A percentile compares a stretch with the other conserved stretches of the same genome.
phyloP scores from a whole-genome alignment of 345 rosid species.

The Eucalyptus microcorys region DNA sequence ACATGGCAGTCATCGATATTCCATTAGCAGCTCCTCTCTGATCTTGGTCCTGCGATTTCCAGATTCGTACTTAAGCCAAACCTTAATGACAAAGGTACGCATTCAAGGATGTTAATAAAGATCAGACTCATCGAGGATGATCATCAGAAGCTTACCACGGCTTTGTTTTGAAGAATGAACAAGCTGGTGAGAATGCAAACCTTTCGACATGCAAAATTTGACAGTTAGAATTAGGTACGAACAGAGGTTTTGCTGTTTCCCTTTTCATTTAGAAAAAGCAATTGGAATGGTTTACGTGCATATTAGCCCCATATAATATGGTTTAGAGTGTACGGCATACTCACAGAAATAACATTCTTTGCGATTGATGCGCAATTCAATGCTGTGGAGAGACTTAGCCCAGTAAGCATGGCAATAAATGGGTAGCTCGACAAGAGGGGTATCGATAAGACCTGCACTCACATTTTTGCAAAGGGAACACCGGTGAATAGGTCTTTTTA shows the following conservation, averaged over 20 bases:
- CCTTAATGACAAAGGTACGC: background rate
- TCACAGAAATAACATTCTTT: conserved; percentile 59
- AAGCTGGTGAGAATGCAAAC: conserved; percentile 16
- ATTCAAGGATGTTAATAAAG: background rate
- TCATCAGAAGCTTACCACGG: conserved; percentile 21
- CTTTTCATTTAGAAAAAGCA: background rate
- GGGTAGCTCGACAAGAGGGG: conserved; percentile 55
- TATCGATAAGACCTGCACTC: conserved; percentile 36
- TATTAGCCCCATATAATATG: background rate
- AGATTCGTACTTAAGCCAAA: background rate
- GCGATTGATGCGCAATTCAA: conserved; percentile 50
- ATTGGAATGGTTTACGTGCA: background rate
- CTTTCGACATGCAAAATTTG: background rate
- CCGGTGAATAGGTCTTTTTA: background rate
- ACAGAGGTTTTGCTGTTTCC: background rate
- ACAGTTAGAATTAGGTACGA: background rate
- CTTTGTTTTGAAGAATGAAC: conserved; percentile 37
- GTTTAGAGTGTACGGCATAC: background rate
- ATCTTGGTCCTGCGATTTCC: conserved; percentile 24
- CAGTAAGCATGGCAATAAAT: conserved; percentile 53
- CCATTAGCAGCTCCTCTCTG: conserved; percentile 59
- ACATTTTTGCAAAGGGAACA: background rate
- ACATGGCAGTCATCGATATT: conserved; percentile 34
- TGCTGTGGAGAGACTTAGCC: conserved; percentile 35
- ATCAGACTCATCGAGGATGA: background rate